These are phyloP conservation scores for Artomyces pyxidatus DNA, from an alignment of 768 basidiomycete genomes.

Conservation along the genomic window DNA sequence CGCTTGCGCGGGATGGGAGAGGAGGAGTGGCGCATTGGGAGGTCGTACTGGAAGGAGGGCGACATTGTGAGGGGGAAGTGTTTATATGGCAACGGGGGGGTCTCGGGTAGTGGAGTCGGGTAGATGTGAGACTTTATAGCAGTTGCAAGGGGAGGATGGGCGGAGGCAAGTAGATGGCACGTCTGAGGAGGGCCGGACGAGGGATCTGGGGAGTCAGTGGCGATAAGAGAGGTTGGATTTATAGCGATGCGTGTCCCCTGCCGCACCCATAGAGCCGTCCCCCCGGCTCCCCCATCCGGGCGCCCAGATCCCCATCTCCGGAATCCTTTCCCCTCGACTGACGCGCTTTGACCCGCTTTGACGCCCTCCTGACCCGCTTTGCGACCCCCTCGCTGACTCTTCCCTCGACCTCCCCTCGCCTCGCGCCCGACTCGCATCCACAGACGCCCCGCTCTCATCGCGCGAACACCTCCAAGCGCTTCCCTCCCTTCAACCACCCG, in stretches of 20 bases:
- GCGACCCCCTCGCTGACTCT: neutral
- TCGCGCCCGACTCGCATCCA: neutral
- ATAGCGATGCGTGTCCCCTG: neutral
- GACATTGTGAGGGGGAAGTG: slow-evolving; percentile 4
- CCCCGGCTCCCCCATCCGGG: neutral
- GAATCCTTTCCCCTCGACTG: too few relatives aligned
- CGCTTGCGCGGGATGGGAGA: slow-evolving; percentile 25
- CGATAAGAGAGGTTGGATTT: slow-evolving; percentile 5
- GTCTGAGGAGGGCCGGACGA: neutral
- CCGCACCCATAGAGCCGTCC: too few relatives aligned
- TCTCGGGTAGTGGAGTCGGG: neutral
- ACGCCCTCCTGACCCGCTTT: too few relatives aligned
- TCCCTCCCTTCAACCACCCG: too few relatives aligned
- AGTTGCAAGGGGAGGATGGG: neutral
- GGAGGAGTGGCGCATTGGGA: slow-evolving; percentile 22
- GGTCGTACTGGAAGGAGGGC: slow-evolving; percentile 17
- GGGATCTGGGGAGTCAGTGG: neutral
- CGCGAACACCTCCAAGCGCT: too few relatives aligned
- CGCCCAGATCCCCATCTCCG: neutral
- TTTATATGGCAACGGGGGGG: neutral
- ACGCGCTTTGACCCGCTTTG: too few relatives aligned
- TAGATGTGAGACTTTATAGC: neutral
- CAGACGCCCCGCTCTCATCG: too few relatives aligned
- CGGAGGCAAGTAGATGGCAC: neutral
- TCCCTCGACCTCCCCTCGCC: neutral